phyloP scores from a whole-genome alignment of 345 rosid species.

The Sonneratia alba region DNA sequence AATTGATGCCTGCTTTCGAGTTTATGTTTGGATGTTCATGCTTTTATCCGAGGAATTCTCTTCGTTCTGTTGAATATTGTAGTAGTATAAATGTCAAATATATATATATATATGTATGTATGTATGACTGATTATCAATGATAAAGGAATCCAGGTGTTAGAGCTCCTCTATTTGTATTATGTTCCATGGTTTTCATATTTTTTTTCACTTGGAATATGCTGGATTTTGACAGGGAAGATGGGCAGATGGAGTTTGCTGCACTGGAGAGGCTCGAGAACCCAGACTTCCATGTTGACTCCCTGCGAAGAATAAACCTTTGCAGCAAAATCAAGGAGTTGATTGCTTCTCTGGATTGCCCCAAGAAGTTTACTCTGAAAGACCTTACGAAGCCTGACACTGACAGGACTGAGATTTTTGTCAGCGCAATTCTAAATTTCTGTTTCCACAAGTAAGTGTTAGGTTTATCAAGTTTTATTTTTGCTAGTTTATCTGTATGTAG shows the following conservation, averaged over 20 bases:
- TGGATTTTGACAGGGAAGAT: conserved; percentile 48
- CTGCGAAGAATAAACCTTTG: conserved; percentile 35
- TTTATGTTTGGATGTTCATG: background rate
- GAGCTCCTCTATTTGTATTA: background rate
- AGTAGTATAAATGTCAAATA: background rate
- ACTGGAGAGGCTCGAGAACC: conserved; percentile 78
- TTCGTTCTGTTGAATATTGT: background rate
- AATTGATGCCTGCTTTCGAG: background rate
- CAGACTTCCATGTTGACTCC: conserved; percentile 57
- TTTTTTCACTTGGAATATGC: background rate
- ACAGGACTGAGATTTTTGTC: conserved; percentile 58
- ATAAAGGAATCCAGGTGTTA: background rate
- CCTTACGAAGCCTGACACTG: conserved; percentile 47
- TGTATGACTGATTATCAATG: background rate
- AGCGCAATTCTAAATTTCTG: conserved; percentile 73
- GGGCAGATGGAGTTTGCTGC: conserved; percentile 72
- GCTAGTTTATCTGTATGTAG: background rate
- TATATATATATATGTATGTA: too few species aligned
- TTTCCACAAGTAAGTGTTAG: conserved; percentile 55
- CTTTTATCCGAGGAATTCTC: background rate
- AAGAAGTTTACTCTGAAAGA: conserved; percentile 50
- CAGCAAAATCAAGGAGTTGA: conserved; percentile 34
- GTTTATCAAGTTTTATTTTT: background rate
- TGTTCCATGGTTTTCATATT: background rate
- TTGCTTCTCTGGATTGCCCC: conserved; percentile 44